Percentiles rank a stretch among this genome's conserved stretches.
These are phyloP conservation scores for Coprinellus aureogranulatus DNA, from an alignment of 768 basidiomycete genomes.

Conservation along the genomic window DNA sequence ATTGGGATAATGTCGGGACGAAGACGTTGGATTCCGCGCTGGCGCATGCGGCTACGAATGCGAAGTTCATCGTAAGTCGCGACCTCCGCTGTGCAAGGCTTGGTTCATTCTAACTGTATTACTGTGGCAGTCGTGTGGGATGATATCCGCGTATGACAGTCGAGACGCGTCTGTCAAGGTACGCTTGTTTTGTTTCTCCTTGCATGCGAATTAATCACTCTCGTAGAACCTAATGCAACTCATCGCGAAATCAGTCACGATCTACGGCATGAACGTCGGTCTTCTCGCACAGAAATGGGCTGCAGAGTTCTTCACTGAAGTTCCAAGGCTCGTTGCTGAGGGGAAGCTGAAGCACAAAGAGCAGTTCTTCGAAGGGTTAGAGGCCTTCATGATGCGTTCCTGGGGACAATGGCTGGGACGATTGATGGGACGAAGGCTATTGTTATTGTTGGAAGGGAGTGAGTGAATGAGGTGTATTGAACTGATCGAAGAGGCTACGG, in stretches of 20 bases:
- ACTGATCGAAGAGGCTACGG: no score
- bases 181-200: no score
- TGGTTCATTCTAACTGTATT: no score
- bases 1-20: slow-evolving; percentile 48
- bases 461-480: no score
- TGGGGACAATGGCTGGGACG: slow-evolving; percentile 29
- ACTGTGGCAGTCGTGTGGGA: no score
- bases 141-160: no score
- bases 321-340: slow-evolving; percentile 26
- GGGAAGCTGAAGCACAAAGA: slow-evolving; percentile 48
- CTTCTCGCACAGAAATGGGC: slow-evolving; percentile 26
- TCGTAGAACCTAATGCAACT: slow-evolving; percentile 40
- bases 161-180: no score
- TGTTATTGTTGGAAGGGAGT: slow-evolving; percentile 31
- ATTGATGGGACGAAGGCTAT: slow-evolving; percentile 37
- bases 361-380: slow-evolving; percentile 44
- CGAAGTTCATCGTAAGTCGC: slow-evolving; percentile 39
- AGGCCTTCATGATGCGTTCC: slow-evolving; percentile 18
- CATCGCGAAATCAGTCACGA: slow-evolving; percentile 37
- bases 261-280: slow-evolving; percentile 41
- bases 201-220: no score
- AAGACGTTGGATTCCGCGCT: slow-evolving; percentile 34
- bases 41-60: slow-evolving; percentile 33
- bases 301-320: slow-evolving; percentile 33
- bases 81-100: not conserved